A percentile compares a stretch with the other conserved stretches of the same genome.
Conservation (phyloP, 2,329 filamentous ascomycete genomes). For the Arthroderma uncinatum region DNA sequence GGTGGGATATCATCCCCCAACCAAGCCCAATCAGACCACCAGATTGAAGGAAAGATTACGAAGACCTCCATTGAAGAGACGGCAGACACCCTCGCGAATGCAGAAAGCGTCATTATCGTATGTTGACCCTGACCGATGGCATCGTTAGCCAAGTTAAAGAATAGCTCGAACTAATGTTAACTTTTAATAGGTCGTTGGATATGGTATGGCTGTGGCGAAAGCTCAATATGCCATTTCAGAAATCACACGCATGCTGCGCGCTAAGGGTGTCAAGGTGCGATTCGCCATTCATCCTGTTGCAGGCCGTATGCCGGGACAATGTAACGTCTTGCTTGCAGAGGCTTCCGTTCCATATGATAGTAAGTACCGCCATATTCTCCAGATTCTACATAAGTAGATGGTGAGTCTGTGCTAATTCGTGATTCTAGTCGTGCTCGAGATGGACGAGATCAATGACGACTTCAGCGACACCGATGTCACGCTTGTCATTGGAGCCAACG, state of each 20-base stretch:
- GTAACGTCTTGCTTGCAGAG: constrained; percentile 81
- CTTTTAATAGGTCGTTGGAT: constrained; percentile 57
- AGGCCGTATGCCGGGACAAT: constrained; percentile 85
- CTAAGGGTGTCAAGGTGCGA: constrained; percentile 66
- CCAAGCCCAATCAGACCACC: constrained; percentile 54
- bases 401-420: background rate
- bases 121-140: no score
- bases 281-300: constrained; percentile 88
- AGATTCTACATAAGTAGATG: no score
- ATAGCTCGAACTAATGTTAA: constrained; percentile 23
- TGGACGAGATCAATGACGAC: constrained; percentile 94
- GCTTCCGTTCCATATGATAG: constrained; percentile 79
- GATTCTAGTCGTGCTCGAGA: constrained; percentile 61
- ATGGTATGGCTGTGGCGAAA: constrained; percentile 90
- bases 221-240: constrained; percentile 84
- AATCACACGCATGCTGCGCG: constrained; percentile 62
- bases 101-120: constrained; percentile 74
- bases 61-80: constrained; percentile 72
- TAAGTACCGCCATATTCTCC: constrained; percentile 19
- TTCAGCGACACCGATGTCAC: constrained; percentile 77
- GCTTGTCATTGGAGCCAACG: constrained; percentile 82
- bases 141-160: no score
- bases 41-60: constrained; percentile 69
- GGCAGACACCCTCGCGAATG: constrained; percentile 60
- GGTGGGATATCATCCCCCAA: constrained; percentile 61